Conservation (phyloP, 2,329 filamentous ascomycete species). For the Zasmidium cellare region DNA sequence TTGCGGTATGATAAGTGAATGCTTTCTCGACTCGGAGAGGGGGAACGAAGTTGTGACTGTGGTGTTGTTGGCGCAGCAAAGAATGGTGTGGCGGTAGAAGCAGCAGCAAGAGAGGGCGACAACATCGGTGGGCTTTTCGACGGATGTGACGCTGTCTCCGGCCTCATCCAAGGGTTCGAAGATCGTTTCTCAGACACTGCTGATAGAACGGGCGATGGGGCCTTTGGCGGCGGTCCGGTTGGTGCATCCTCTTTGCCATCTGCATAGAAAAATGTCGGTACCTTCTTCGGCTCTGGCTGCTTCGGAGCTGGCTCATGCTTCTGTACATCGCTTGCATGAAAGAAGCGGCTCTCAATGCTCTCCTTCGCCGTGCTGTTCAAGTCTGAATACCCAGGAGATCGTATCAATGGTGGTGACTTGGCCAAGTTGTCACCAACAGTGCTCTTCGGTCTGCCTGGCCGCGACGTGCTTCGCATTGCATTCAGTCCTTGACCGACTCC, state of each 20-base stretch:
- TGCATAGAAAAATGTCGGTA: constrained; percentile 52
- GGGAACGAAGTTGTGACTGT: constrained; percentile 35
- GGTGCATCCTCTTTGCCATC: constrained; percentile 48
- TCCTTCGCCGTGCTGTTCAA: constrained; percentile 23
- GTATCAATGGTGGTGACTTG: constrained; percentile 35
- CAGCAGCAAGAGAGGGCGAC: constrained; percentile 34
- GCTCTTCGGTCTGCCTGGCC: constrained; percentile 38
- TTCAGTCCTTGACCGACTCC: constrained; percentile 19
- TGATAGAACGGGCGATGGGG: constrained; percentile 40
- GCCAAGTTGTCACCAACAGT: constrained; percentile 32
- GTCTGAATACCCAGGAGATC: constrained; percentile 35
- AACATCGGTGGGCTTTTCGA: constrained; percentile 31
- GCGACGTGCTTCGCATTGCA: constrained; percentile 7
- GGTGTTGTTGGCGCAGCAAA: constrained; percentile 28
- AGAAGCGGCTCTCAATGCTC: constrained; percentile 68
- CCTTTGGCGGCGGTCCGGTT: constrained; percentile 37
- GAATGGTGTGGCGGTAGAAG: constrained; percentile 33
- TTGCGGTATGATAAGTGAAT: constrained; percentile 52
- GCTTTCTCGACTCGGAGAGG: constrained; percentile 49
- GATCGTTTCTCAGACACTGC: constrained; percentile 27
- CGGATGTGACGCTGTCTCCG: constrained; percentile 13
- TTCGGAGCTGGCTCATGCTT: constrained; percentile 31
- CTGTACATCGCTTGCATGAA: constrained; percentile 78
- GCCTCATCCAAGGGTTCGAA: constrained; percentile 22
- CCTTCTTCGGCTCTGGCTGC: constrained; percentile 44